Evolutionary conservation across 495 filamentous ascomycete genomes (phyloP), one percentile per base, ranked within the genome.

Genomic region (Wilcoxina mikolae): DNA sequence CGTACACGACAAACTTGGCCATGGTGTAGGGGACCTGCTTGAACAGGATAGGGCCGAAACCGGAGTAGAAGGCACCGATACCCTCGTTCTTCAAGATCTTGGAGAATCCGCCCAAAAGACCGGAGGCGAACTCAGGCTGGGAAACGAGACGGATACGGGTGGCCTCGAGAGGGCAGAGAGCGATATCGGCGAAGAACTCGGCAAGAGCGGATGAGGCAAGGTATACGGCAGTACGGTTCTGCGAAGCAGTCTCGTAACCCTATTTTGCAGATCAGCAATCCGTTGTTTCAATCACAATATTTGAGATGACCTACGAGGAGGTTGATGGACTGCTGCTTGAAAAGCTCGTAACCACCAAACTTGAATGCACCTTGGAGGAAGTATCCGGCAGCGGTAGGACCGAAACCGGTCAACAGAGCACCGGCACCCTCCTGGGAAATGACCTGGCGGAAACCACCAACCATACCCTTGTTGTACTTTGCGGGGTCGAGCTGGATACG

Each of bases 11-110:
- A 79, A 98, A 98, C 78, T 98, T 98, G 77, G 93, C 77, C 91
- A 98, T 95, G 70, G 91, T 98, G 77, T 98, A 98, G 56, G 91
- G 91, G 70, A 98, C 84, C 79, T 94, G 87, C 78, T 94, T 94
- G 78, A 94, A 89, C 65, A 90, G 75, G 62, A 94, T 91, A 59
- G 87, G 87, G 33, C 87, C 87, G 75, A 94, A 94, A 54, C 87
- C 87, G 61, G 87, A 87, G 75, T 94, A 94, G 83, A 94, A 91
- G 65, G 84, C 86, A 57, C 82, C 85, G 58, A 87, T 15, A 75
- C 87, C 87, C 75, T 94, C 87, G 58, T 77, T 78, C 73, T 78
- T 83, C 56, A 85, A 67, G 70, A 94, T 91, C 82, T 89, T 90
- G 70, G 70, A 68, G 73, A 93, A 88, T 60, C 87, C 87, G 60